Percentiles rank a stretch among this genome's conserved stretches.
Evolutionary conservation across 1,284 basidiomycete species (phyloP).

Genomic region (Microbotryum saponariae): DNA sequence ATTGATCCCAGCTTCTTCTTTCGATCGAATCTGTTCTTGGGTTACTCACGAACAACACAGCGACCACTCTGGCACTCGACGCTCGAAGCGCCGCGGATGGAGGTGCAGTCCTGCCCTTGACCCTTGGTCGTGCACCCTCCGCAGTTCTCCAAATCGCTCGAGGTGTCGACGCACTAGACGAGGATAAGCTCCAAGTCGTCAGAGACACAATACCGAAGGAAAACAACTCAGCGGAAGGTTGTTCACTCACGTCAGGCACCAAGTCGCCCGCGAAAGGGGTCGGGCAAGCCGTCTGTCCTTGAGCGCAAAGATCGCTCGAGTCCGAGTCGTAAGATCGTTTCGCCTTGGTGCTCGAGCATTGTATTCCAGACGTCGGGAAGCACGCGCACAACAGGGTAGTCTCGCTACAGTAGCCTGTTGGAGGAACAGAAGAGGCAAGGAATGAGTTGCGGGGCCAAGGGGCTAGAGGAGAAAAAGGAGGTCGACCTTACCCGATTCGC

Average conservation of each 20-base stretch:
- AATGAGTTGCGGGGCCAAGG: no score
- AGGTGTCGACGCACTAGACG: slow-evolving; percentile 41
- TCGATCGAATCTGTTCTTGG: no score
- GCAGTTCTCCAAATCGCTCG: slow-evolving; percentile 48
- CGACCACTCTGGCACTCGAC: slow-evolving; percentile 51
- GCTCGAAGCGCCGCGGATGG: slow-evolving; percentile 57
- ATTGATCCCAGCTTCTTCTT: no score
- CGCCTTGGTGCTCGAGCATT: no score
- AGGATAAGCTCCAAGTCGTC: neutral
- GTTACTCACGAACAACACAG: slow-evolving; percentile 32
- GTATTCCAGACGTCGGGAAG: no score
- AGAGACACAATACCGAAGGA: neutral
- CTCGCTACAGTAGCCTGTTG: slow-evolving; percentile 2
- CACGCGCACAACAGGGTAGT: no score
- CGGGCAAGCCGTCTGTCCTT: neutral
- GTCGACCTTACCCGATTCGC: slow-evolving; percentile 6
- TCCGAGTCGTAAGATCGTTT: neutral
- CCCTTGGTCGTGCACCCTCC: slow-evolving; percentile 61
- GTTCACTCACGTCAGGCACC: no score
- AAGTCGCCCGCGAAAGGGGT: no score
- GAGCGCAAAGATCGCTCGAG: neutral
- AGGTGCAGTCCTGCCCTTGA: slow-evolving; percentile 61
- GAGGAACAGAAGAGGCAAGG: no score
- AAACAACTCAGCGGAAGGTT: neutral
- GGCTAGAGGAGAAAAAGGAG: no score